Evolutionary conservation across 306 rosid species (phyloP).

Genomic region (Castanea crenata): DNA sequence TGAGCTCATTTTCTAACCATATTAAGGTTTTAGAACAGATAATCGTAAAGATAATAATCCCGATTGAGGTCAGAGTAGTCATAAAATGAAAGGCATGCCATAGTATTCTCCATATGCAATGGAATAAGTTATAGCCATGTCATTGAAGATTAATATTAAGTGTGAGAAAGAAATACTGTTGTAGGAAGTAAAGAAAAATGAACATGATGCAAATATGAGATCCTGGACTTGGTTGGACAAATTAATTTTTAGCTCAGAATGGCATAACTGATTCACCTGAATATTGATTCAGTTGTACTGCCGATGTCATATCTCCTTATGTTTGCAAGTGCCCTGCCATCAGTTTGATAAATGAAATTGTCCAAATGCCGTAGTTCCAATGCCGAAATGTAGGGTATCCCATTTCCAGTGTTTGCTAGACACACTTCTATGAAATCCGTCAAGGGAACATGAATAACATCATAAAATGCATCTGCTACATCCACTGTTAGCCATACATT

Average conservation of each 20-base stretch:
- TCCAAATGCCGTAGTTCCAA: slow-evolving; percentile 38
- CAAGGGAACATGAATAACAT: slow-evolving; percentile 30
- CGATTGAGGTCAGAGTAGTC: no score
- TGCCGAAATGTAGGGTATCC: slow-evolving; percentile 45
- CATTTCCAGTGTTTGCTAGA: slow-evolving; percentile 34
- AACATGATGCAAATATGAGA: no score
- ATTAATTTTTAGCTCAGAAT: background rate
- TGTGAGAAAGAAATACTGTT: no score
- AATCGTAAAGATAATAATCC: no score
- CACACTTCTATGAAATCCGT: slow-evolving; percentile 33
- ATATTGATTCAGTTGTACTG: background rate
- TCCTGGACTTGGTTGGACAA: no score
- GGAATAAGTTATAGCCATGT: no score
- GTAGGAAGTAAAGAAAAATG: no score
- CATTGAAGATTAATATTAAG: no score
- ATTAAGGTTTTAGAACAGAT: no score
- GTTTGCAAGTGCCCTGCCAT: background rate
- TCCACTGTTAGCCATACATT: slow-evolving; percentile 29
- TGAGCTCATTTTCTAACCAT: no score
- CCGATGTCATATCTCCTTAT: slow-evolving; percentile 20
- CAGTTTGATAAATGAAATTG: slow-evolving; percentile 3
- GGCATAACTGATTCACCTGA: slow-evolving; percentile 11
- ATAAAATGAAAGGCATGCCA: no score
- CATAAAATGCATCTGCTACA: background rate
- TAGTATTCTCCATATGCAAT: no score